Evolutionary conservation across 352 stramenopile species (phyloP), one percentile per base, ranked within the genome.

Genomic region (Globisporangium parvum): DNA sequence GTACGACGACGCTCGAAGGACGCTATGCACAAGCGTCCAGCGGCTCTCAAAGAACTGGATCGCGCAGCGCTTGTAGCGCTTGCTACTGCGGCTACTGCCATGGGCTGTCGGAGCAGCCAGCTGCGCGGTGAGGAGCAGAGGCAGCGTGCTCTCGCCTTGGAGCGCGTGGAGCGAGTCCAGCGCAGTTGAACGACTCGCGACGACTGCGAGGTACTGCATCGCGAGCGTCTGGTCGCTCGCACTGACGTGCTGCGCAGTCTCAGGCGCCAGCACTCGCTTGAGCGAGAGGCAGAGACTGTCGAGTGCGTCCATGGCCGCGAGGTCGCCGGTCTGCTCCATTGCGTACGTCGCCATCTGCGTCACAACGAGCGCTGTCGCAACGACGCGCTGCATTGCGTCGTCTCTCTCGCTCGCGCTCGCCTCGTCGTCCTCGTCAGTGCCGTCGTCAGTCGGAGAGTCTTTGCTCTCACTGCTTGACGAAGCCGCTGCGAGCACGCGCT

Each of bases 11-110:
- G 66, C 65, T 53, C 71, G 47, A 17, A 93, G 28, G 31, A 85
- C 70, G 20, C 73, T 60, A 50, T 80, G 66, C 18, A 89, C 60
- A 15, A 89, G 31, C 1, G 61, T 51, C 80, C 78, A 91, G 59
- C 87, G 80, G 65, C 60, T 83, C 0, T 54, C 66, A 45, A 75
- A 75, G 53, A 83, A 69, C 41, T 63, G 47, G 48, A 88, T 35
- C 49, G 53, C 23, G 70, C 69, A 63, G 66, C 61, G 18, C 61
- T 55, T 33, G 54, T 73, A 41, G 31, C 62, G 60, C 50, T 53
- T 54, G 42, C 46, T 60, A 8, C 52, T 48, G 26, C 24, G 45
- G 17, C 23, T n/a, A 5, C 26, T 28, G 26, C 26, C 3, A 15
- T n/a, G 31, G 47, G 35, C 11, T 21, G 80, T 83, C 63, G 39